phyloP scores from a whole-genome alignment of 805 yeast genomes.

The Wickerhamia fluorescens region DNA sequence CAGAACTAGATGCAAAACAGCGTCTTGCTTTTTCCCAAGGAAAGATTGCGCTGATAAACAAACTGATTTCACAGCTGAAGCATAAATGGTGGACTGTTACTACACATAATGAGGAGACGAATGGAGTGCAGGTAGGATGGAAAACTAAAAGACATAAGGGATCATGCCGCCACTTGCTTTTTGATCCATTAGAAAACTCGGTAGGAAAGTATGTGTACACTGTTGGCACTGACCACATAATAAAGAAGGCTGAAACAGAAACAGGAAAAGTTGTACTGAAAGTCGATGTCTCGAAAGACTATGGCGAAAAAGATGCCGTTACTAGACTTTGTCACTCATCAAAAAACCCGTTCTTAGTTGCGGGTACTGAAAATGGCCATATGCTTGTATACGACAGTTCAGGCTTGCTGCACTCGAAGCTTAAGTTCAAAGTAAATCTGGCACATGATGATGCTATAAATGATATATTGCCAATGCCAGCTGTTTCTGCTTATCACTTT shows the following conservation, averaged over 20 bases:
- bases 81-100: slow-evolving; percentile 43
- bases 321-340: slow-evolving; percentile 42
- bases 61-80: slow-evolving; percentile 26
- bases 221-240: slow-evolving; percentile 71
- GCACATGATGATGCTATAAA: slow-evolving; percentile 78
- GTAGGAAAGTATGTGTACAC: slow-evolving; percentile 53
- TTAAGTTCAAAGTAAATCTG: slow-evolving; percentile 40
- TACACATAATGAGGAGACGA: slow-evolving; percentile 17
- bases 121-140: slow-evolving; percentile 48
- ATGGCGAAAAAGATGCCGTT: slow-evolving; percentile 21
- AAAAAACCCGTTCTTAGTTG: slow-evolving; percentile 43
- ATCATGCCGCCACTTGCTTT: slow-evolving; percentile 67
- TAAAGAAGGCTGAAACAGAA: slow-evolving; percentile 64
- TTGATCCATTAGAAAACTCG: slow-evolving; percentile 44
- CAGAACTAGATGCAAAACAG: slow-evolving; percentile 13
- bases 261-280: slow-evolving; percentile 75
- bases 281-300: slow-evolving; percentile 18
- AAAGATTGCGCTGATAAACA: slow-evolving; percentile 13
- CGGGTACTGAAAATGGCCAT: slow-evolving; percentile 66
- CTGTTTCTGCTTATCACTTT: slow-evolving; percentile 69
- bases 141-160: slow-evolving; percentile 86
- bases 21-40: slow-evolving; percentile 19
- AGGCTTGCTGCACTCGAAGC: slow-evolving; percentile 32
- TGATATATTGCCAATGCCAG: slow-evolving; percentile 62
- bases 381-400: slow-evolving; percentile 57